Base-by-base conservation (phyloP, 352 stramenopile species). In the Phytophthora hybrid region DNA sequence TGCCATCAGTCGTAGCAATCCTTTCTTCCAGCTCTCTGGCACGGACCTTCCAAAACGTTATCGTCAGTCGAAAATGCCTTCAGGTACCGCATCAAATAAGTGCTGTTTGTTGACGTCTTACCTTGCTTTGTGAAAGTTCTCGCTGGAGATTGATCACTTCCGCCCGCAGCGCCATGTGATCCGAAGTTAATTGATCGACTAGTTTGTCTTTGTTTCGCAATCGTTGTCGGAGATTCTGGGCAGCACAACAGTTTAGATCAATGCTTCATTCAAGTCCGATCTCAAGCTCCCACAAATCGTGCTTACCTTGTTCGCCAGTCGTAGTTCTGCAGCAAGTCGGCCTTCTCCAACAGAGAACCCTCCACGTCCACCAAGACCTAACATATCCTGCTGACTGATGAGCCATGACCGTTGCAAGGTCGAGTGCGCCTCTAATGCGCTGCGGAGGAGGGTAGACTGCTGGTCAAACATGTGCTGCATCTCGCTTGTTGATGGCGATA, bases 401-500 rank as follows among this genome's bases (percentile, higher is more conserved):
- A 92, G 67, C 90, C 90, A 96, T 31, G 90, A 88, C 51, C 84
- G 81, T 59, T 94, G 87, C 18, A 96, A 69, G 39, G 88, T 88
- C 8, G 87, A 81, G 65, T 96, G 90, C 23, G 85, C 81, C 68
- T 93, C 84, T 70, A 96, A 79, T 19, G 90, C 83, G 39, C 74
- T 82, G 18, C 90, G 87, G 4, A 96, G 78, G 18, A 93, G 39
- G 14, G 75, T 81, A 5, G 90, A 94, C 52, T 96, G 90, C 70
- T 96, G 90, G 26, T 94, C 80, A 70, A 96, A 94, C 90, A 96
- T 94, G 69, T 93, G 85, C 75, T 96, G 84, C 88, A 96, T 94
- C 71, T 96, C 90, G 55, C 84, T 93, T 10, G 75, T 92, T 29
- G 90, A 96, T n/a, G 88, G 88, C 34, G 87, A 94, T 14, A 96